Conservation (phyloP, 2,329 filamentous ascomycete genomes). For the Fusarium mexicanum region DNA sequence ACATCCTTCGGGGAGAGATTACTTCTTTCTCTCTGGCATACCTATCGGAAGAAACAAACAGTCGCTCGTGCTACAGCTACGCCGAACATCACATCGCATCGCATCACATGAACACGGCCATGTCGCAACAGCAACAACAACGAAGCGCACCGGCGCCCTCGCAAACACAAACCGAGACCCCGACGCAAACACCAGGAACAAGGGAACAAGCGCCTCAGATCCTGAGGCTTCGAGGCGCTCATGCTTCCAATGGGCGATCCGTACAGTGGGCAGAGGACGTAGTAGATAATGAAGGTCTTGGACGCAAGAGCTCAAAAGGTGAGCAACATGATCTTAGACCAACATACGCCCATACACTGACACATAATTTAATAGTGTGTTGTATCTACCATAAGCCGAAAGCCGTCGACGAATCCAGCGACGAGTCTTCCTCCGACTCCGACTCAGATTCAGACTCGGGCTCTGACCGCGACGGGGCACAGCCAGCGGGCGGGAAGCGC, state of each 20-base stretch:
- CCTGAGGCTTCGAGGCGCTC: slow-evolving; percentile 63
- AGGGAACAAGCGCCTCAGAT: slow-evolving; percentile 50
- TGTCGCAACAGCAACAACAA: slow-evolving; percentile 48
- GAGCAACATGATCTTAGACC: slow-evolving; percentile 31
- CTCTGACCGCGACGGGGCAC: slow-evolving; percentile 42
- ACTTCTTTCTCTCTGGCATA: not conserved
- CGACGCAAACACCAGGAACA: slow-evolving; percentile 42
- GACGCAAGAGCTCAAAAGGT: slow-evolving; percentile 96
- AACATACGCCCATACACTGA: not conserved
- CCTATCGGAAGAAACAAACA: not conserved
- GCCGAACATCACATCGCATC: not conserved
- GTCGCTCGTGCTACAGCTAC: not conserved
- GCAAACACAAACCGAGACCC: slow-evolving; percentile 48
- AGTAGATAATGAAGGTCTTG: slow-evolving; percentile 93
- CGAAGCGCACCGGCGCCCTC: slow-evolving; percentile 44
- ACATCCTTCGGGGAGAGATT: not conserved
- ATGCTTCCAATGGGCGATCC: slow-evolving; percentile 60
- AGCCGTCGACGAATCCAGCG: slow-evolving; percentile 82
- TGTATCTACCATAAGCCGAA: slow-evolving; percentile 96
- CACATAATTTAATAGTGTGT: slow-evolving; percentile 72
- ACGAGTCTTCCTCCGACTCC: slow-evolving; percentile 69
- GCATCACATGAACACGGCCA: slow-evolving; percentile 5
- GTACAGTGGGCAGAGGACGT: slow-evolving; percentile 96
- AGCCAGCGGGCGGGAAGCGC: slow-evolving; percentile 50
- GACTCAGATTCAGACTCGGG: slow-evolving; percentile 63